phyloP scores from a whole-genome alignment of 2,329 filamentous ascomycete species.

The Atkinsonella texensis region DNA sequence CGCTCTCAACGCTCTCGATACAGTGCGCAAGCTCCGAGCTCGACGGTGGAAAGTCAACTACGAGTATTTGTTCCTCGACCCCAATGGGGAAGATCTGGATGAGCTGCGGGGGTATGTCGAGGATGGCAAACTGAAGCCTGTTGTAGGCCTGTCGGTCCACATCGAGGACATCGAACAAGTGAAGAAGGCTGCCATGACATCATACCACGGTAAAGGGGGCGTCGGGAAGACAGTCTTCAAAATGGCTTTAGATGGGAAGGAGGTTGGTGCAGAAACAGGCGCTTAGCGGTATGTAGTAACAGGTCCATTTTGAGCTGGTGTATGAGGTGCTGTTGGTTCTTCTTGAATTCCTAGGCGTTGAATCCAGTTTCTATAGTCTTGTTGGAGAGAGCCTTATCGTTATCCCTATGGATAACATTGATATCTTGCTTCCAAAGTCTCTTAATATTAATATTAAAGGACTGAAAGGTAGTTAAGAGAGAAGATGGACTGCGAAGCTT shows the following conservation, averaged over 20 bases:
- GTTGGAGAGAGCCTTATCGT: too few relatives aligned
- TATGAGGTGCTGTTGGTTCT: too few relatives aligned
- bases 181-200: constrained; percentile 21
- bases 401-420: too few relatives aligned
- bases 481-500: too few relatives aligned
- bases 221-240: constrained; percentile 26
- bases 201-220: constrained; percentile 26
- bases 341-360: too few relatives aligned
- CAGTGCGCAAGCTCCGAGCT: constrained; percentile 17
- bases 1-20: constrained; percentile 20
- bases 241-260: neutral
- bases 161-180: constrained; percentile 24
- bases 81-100: constrained; percentile 17
- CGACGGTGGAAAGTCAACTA: constrained; percentile 24
- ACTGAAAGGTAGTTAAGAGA: too few relatives aligned
- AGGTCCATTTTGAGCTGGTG: too few relatives aligned
- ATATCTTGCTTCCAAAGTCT: too few relatives aligned
- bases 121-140: constrained; percentile 10
- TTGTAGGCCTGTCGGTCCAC: constrained; percentile 12
- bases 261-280: neutral
- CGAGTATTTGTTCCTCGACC: constrained; percentile 22
- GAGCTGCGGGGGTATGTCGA: constrained; percentile 8
- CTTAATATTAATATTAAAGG: too few relatives aligned
- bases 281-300: too few relatives aligned
- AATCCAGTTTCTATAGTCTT: too few relatives aligned